Evolutionary conservation across 805 yeast species (phyloP), one percentile per base, ranked within the genome.

Genomic region (Ogataea corticis): DNA sequence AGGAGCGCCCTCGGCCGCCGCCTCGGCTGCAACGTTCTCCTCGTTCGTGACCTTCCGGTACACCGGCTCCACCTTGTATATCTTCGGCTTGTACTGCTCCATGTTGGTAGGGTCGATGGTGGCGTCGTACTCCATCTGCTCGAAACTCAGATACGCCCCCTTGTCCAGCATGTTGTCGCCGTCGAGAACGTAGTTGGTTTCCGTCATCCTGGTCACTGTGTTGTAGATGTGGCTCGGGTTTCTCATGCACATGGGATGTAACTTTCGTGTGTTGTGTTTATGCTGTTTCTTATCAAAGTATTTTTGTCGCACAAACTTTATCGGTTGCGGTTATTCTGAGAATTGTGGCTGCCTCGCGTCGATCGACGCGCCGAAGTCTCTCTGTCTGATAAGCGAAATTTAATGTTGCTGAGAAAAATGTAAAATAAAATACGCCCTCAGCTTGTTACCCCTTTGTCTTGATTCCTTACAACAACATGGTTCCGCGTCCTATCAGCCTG

Each of bases 11-110:
- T 41, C 25, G 18, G 19, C 15, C 12, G 13, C 27, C 23, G 38
- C 33, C 29, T 33, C 39, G 11, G 17, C 27, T 29, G 6, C 25
- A 41, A 14, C 30, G 17, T 6, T 21, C 38, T 39, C 48, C 14
- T 40, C 41, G 29, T 33, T 33, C 21, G 29, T 34, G 13, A 48
- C 29, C 39, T 45, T 50, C 13, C 42, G 46, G 41, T 45, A 57
- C 4, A 50, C 44, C 2, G 59, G 54, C 28, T 38, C 55, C 27
- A 62, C 70, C 40, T 55, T 63, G 48, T 66, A 68, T 4, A 51
- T 49, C 45, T 66, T 66, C 2, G 62, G 51, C 3, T 41, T 23
- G 51, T 62, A 68, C 42, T 68, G 72, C 3, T 51, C 55, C 58
- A 56, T 45, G 50, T 67, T 68, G 6, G 58, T 38, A 0, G 63